phyloP scores from a whole-genome alignment of 2,329 filamentous ascomycete genomes.

The Onygenales sp. region DNA sequence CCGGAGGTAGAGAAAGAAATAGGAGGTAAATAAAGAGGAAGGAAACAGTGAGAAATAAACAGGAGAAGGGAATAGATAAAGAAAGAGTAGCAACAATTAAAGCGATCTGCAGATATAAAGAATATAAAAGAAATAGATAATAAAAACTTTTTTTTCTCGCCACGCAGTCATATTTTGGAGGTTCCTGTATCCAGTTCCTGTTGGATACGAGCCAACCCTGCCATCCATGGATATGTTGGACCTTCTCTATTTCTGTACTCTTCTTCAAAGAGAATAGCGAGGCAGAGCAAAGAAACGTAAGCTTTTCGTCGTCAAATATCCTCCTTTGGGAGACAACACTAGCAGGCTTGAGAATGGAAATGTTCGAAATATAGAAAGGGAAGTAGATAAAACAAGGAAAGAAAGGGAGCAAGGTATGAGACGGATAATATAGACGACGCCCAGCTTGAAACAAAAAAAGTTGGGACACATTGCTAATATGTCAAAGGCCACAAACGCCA shows the following conservation, averaged over 20 bases:
- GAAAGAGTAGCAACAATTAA: background rate
- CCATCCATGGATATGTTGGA: too few species aligned
- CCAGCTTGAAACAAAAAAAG: too few species aligned
- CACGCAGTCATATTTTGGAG: background rate
- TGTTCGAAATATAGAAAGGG: background rate
- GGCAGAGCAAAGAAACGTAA: background rate
- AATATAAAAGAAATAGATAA: background rate
- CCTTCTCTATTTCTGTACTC: too few species aligned
- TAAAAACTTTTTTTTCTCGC: background rate
- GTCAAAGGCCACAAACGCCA: background rate
- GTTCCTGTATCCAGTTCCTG: background rate
- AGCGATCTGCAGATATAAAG: too few species aligned
- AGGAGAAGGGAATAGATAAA: background rate
- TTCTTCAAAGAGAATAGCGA: too few species aligned
- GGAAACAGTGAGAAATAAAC: background rate
- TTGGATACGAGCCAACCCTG: too few species aligned
- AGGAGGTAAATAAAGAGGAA: background rate
- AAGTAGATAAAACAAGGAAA: background rate
- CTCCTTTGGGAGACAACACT: background rate
- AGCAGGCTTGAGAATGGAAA: background rate
- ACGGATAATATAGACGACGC: too few species aligned
- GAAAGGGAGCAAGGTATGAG: too few species aligned
- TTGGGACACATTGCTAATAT: too few species aligned
- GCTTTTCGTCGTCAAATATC: background rate
- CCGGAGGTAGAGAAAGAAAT: background rate